Conservation (phyloP, 2,329 filamentous ascomycete species). For the Diaporthe amygdali region DNA sequence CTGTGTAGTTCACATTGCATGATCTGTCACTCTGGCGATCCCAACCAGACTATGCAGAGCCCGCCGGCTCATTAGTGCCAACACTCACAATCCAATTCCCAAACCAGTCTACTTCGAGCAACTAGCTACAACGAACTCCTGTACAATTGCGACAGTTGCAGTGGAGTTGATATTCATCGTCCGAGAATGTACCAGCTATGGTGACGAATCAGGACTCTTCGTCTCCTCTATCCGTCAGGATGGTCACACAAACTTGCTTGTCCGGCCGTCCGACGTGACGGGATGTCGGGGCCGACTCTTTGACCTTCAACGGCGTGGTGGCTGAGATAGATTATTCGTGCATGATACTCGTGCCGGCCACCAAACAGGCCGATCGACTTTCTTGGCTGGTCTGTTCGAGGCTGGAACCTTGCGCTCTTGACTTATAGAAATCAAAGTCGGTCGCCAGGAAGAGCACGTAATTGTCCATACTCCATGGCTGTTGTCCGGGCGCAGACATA, state of each 20-base stretch:
- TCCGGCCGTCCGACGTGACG: background rate
- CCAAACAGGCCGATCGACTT: background rate
- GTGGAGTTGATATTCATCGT: background rate
- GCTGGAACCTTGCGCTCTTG: background rate
- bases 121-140: background rate
- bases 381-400: background rate
- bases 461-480: background rate
- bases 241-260: background rate
- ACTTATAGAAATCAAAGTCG: background rate
- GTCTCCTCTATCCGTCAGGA: background rate
- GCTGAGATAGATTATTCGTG: background rate
- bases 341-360: background rate
- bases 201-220: background rate
- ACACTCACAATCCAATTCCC: background rate
- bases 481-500: background rate
- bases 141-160: background rate
- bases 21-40: background rate
- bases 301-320: background rate
- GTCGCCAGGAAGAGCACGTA: background rate
- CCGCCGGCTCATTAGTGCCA: background rate
- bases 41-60: background rate
- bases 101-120: background rate
- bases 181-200: too few relatives aligned
- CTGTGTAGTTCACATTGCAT: background rate
- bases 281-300: background rate